Percentiles rank a stretch among this genome's conserved stretches.
phyloP scores from a whole-genome alignment of 2,329 filamentous ascomycete species.

The Sporothrix inflata region DNA sequence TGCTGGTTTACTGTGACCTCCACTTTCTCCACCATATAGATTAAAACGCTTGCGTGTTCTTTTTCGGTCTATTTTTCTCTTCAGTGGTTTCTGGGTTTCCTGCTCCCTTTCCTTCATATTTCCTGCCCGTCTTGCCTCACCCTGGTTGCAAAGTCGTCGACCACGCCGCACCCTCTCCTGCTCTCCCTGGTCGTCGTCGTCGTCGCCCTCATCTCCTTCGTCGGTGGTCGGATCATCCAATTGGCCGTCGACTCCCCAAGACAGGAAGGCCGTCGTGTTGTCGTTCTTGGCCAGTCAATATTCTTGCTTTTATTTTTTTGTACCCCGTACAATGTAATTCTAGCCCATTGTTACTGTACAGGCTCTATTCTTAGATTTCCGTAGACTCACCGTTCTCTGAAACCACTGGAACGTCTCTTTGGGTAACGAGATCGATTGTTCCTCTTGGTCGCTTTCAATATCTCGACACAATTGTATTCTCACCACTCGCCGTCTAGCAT shows the following conservation, averaged over 20 bases:
- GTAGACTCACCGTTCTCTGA: background rate
- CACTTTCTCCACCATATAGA: conserved; percentile 5
- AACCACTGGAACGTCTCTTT: background rate
- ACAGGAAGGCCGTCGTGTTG: background rate
- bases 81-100: background rate
- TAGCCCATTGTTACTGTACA: background rate
- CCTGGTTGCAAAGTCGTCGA: background rate
- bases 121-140: background rate
- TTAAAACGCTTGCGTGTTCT: conserved; percentile 28
- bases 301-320: background rate
- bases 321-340: background rate
- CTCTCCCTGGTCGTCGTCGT: background rate
- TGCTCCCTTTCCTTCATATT: background rate
- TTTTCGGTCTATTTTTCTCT: background rate
- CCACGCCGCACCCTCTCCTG: conserved; percentile 2
- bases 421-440: conserved; percentile 14
- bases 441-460: background rate
- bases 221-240: conserved; percentile 20
- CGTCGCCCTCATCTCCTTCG: background rate
- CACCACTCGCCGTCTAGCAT: background rate
- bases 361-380: conserved; percentile 8
- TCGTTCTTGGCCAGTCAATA: background rate
- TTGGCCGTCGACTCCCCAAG: background rate
- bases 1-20: conserved; percentile 17
- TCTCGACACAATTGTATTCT: background rate